A percentile compares a stretch with the other conserved stretches of the same genome.
Evolutionary conservation across 345 rosid species (phyloP).

Genomic region (Odontarrhena argentea): DNA sequence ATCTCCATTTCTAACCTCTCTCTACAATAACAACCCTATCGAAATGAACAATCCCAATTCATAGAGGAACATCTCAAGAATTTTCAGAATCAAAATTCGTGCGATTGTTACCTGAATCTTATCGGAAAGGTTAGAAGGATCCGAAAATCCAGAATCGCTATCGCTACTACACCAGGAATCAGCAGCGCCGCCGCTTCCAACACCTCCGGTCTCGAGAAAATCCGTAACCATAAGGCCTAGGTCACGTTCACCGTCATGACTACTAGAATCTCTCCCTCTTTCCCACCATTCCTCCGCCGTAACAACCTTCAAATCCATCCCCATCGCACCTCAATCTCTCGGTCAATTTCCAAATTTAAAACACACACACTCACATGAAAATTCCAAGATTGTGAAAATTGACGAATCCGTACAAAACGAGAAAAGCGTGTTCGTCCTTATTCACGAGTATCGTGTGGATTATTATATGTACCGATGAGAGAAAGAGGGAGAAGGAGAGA

Average conservation of each 20-base stretch:
- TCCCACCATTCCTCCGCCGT: slow-evolving; percentile 50
- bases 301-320: slow-evolving; percentile 66
- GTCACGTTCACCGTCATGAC: slow-evolving; percentile 89
- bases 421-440: slow-evolving; percentile 37
- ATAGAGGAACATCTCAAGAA: not conserved
- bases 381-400: not conserved
- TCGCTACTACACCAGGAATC: slow-evolving; percentile 86
- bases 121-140: slow-evolving; percentile 72
- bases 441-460: slow-evolving; percentile 34
- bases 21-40: not conserved
- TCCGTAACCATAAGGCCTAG: slow-evolving; percentile 85
- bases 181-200: slow-evolving; percentile 58
- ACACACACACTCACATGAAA: not conserved
- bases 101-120: slow-evolving; percentile 60
- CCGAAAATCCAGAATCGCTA: slow-evolving; percentile 74
- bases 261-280: slow-evolving; percentile 60
- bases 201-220: slow-evolving; percentile 73
- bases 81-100: not conserved
- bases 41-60: not conserved
- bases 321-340: slow-evolving; percentile 22
- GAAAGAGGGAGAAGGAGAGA: slow-evolving; percentile 1
- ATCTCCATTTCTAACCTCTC: not conserved
- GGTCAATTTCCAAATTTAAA: not conserved
- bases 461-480: not conserved
- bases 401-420: not conserved